Evolutionary conservation across 1,284 basidiomycete genomes (phyloP), one percentile per base, ranked within the genome.

Genomic region (Melampsora medusae): DNA sequence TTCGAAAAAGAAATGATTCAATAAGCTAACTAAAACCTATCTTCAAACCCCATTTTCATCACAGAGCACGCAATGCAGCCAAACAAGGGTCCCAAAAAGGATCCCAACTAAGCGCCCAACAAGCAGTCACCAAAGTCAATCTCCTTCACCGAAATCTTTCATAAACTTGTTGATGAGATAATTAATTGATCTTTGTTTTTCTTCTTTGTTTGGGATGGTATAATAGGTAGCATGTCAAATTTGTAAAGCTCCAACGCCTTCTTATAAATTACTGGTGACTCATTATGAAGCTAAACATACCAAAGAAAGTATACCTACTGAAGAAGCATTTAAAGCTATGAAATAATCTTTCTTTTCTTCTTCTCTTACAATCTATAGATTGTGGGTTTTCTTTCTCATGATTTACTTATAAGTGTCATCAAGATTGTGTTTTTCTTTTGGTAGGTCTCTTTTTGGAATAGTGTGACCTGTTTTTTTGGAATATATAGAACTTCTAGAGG

Each of bases 201-300:
- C 12, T 42, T 42, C 12, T 42, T 9, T 7, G 12, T 42, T 10
- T 42, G 7, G 5, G 35, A 38, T 38, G 6, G 5, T 22, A 9
- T 12, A 25, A 14, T 22, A 71, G 69, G 69, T 71, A 2, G 69
- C 53, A 17, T 71, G 69, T 33, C 16, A 59, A n/a, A 71, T 71
- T 7, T 71, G 69, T n/a, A 71, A 71, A 25, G 69, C 69, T 4
- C 69, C 69, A 6, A 71, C 69, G 0, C 69, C 69, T 19, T 71
- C 69, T 12, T 71, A 71, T 19, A 71, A 71, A 33, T 61, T 71
- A 16, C 28, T 71, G 2, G 42, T 64, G 1, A 71, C 69, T 12
- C 69, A 71, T 42, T 71, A 71, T 31, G n/a, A 60, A 33, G 69
- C 69, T 28, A 71, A 71, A 64, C 69, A 71, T 62, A 53, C 69